A percentile compares a stretch with the other conserved stretches of the same genome.
Evolutionary conservation across 2,329 filamentous ascomycete genomes (phyloP).

Genomic region (Coniella vitis): DNA sequence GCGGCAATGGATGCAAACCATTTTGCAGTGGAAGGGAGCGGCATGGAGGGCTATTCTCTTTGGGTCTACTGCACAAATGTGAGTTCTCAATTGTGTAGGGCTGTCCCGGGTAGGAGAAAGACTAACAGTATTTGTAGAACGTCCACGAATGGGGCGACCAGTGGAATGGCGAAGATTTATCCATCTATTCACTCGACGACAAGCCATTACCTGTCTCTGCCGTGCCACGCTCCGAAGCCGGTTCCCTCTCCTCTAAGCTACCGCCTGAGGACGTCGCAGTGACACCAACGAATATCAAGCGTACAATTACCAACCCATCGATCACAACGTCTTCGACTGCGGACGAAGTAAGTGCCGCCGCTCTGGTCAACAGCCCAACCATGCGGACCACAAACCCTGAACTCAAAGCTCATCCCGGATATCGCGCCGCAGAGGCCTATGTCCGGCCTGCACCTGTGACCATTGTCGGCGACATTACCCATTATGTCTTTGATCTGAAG

Average conservation of each 20-base stretch:
- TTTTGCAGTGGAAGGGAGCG: constrained; percentile 79
- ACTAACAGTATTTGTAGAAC: constrained; percentile 47
- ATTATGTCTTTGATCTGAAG: constrained; percentile 75
- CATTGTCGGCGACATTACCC: constrained; percentile 63
- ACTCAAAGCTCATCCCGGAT: constrained; percentile 61
- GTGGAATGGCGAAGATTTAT: constrained; percentile 97
- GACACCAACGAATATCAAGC: constrained; percentile 69
- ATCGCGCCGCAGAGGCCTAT: constrained; percentile 87
- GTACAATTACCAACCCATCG: constrained; percentile 60
- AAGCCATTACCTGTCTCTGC: constrained; percentile 48
- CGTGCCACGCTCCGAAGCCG: constrained; percentile 10
- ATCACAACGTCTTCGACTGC: constrained; percentile 46
- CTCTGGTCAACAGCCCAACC: not conserved
- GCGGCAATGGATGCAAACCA: constrained; percentile 94
- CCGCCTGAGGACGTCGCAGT: constrained; percentile 44
- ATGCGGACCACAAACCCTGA: constrained; percentile 42
- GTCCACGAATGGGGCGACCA: constrained; percentile 83
- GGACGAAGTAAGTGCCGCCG: constrained; percentile 23
- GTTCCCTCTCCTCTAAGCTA: constrained; percentile 42
- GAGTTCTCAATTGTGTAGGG: constrained; percentile 21
- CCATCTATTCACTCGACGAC: constrained; percentile 82
- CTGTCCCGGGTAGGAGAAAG: not conserved
- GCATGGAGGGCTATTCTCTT: constrained; percentile 76
- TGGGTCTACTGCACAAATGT: constrained; percentile 79
- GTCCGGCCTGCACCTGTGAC: constrained; percentile 76